Evolutionary conservation across 163 green algal species (phyloP), one percentile per base, ranked within the genome.

Genomic region (Chloroidium sp.): DNA sequence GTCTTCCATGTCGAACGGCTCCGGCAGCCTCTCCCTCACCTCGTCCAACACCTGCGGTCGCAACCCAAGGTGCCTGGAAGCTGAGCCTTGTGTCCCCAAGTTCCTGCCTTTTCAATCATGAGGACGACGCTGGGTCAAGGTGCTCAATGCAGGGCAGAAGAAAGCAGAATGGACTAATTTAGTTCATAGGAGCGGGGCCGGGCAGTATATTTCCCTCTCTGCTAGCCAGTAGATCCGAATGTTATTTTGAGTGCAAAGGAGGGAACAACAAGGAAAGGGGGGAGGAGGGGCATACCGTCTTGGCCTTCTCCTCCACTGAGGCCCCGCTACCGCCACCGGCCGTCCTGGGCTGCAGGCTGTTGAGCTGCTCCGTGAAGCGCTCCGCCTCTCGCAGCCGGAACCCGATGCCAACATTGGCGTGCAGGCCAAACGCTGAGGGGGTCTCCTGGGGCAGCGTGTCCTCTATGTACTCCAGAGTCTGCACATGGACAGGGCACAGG

Each of bases 371-470:
- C 84, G 92, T 95, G 83, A 97, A 94, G 4, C 83, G 88, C 82
- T 96, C 93, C 0, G 90, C 92, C 88, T 96, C 93, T 57, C 92
- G 90, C 77, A 97, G 90, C 84, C 94, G 94, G 90, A 96, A 97
- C 59, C 93, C 93, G 59, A 97, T 95, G 85, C 97, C 94, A 1
- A 94, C 95, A 82, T 97, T 98, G 77, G 93, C 90, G 88, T 97
- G 94, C 85, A 98, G 84, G 1, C 95, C 95, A 83, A 96, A 97
- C 0, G 92, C 91, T 1, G 93, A 76, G 0, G 94, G 91, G 0
- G 89, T 95, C 87, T 98, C 95, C 10, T 89, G 86, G 0, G 93
- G 93, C 89, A 97, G 93, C 61, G 61, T 75, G 69, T 97, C 92
- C 64, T 93, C 87, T 62, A 98, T 87, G 81, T 93, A 96, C 80